Base-by-base conservation (phyloP, 306 rosid species). In the Canavalia gladiata region DNA sequence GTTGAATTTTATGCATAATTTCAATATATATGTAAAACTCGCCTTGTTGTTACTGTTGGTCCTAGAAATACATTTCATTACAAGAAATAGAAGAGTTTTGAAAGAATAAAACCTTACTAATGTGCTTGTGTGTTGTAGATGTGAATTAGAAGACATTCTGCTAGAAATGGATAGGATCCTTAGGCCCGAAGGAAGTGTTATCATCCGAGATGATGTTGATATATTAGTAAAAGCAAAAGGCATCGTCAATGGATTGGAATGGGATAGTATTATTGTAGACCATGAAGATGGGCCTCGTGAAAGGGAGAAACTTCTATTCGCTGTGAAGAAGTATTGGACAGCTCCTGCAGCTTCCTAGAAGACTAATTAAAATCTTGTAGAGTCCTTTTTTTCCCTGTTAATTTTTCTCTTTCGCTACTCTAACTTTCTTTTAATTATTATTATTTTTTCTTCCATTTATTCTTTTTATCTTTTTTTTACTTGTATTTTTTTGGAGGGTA, bases 311-410 rank as follows among this genome's bases (percentile, higher is more conserved):
- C 85, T 92, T 68, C 85, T 91, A 5, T 86, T 92, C 71, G 92
- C 85, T 28, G 94, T 95, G 37, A 95, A 95, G 68, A 92, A 90
- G 43, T 95, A 91, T 86, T 92, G 95, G 95, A 95, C 98, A 5
- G 90, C 97, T 35, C 90, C 97, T 59, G 59, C 87, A 62, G 1
- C 81, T 75, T 81, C 88, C 1, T 28, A 74, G 56, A 85, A 81
- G 68, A 33, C 34, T 25, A 74, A 46, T 76, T 79, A 68, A 35
- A 82, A 10, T 28, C 55, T 46, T 74, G 12, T 58, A 0, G 18
- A 41, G 39, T n/a, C 9, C 33, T 52, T 18, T 43, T 57, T 35
- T 18, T n/a, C 5, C 0, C 11, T 31, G 50, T 28, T n/a, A n/a
- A 0, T 60, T 8, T 31, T 57, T 47, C 3, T 35, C 70, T 7